A percentile compares a stretch with the other conserved stretches of the same genome.
These are phyloP conservation scores for Tagetes patula DNA, from an alignment of 129 eudicot genomes.

Conservation along the genomic window DNA sequence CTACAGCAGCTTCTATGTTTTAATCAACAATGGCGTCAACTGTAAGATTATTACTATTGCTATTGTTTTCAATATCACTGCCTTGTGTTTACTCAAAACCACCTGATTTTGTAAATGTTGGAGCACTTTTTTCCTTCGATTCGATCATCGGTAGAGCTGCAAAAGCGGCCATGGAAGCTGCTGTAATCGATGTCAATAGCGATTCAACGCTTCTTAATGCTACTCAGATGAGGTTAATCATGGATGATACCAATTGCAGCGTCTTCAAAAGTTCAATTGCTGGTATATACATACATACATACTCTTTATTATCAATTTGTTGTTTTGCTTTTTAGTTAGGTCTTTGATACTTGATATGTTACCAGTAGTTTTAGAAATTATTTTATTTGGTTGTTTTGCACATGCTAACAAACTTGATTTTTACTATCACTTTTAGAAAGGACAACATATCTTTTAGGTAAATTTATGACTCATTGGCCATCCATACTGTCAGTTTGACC, in stretches of 20 bases:
- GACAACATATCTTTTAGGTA: too few relatives aligned
- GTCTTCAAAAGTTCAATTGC: constrained; percentile 49
- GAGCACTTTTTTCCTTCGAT: constrained; percentile 47
- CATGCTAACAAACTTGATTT: constrained; percentile 11
- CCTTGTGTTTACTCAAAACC: constrained; percentile 29
- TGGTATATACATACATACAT: constrained; percentile 32
- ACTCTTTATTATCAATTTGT: not conserved
- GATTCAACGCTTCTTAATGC: constrained; percentile 52
- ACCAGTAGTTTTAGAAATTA: not conserved
- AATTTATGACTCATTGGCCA: too few relatives aligned
- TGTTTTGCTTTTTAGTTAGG: not conserved
- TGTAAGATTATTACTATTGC: not conserved
- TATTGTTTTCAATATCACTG: constrained; percentile 9
- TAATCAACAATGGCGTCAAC: constrained; percentile 28
- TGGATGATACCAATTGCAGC: constrained; percentile 55
- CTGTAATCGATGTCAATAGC: constrained; percentile 51
- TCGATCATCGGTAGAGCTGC: constrained; percentile 66
- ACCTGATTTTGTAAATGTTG: constrained; percentile 57
- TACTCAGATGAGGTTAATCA: constrained; percentile 43
- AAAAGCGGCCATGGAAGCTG: constrained; percentile 52
- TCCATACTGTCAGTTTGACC: too few relatives aligned
- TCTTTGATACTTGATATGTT: not conserved
- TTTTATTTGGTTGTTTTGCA: constrained; percentile 3
- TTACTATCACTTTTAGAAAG: too few relatives aligned
- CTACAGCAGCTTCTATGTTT: not conserved